Conservation (phyloP, 2,329 filamentous ascomycete species). For the Sclerotinia nivalis region DNA sequence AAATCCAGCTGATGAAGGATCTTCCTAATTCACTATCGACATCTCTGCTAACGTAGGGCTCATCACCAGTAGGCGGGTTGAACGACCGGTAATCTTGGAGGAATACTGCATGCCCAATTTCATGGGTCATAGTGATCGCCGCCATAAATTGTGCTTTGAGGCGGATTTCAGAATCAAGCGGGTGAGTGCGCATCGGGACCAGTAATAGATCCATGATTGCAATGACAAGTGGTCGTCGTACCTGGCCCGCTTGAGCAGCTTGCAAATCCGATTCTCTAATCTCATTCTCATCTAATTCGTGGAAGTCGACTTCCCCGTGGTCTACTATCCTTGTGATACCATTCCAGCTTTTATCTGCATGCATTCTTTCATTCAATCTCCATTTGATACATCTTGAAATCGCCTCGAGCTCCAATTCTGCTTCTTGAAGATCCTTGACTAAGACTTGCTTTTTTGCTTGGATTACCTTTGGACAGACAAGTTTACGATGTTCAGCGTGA, state of each 20-base stretch:
- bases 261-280: constrained; percentile 25
- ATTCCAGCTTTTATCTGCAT: constrained; percentile 24
- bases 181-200: constrained; percentile 27
- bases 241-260: constrained; percentile 15
- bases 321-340: constrained; percentile 30
- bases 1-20: constrained; percentile 34
- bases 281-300: constrained; percentile 16
- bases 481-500: neutral
- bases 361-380: constrained; percentile 33
- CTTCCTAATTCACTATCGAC: constrained; percentile 32
- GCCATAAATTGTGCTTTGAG: constrained; percentile 34
- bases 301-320: constrained; percentile 15
- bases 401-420: constrained; percentile 28
- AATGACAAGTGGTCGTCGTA: constrained; percentile 31
- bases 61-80: constrained; percentile 22
- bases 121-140: constrained; percentile 36
- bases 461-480: constrained; percentile 16
- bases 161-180: constrained; percentile 27
- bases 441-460: neutral
- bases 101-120: constrained; percentile 36
- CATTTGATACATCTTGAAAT: constrained; percentile 32
- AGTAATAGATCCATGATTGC: constrained; percentile 34
- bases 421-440: constrained; percentile 19
- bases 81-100: constrained; percentile 32
- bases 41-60: constrained; percentile 33